Base-by-base conservation (phyloP, 164 flowering plant species). In the Protea cynaroides region DNA sequence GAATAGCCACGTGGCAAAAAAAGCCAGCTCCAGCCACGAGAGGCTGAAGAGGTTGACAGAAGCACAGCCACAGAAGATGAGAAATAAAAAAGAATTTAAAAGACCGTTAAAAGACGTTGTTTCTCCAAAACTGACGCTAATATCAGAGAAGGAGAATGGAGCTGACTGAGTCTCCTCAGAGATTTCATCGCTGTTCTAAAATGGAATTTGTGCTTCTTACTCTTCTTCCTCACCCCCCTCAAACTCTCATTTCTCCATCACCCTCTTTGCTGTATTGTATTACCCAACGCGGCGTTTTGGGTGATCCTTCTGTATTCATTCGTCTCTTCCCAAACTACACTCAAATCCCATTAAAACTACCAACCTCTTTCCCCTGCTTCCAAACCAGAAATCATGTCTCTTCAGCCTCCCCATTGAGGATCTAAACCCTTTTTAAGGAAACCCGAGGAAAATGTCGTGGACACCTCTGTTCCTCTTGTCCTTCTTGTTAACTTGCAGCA, bases 121-220 rank as follows among this genome's bases (percentile, higher is more conserved):
- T 50, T 64, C 59, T 36, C 52, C 70, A 38, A 59, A 21, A 50
- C 50, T 18, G 57, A 25, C 59, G 53, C 19, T 36, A 71, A 76
- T 29, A 64, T 67, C 65, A 69, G 82, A 72, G 82, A 83, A 67
- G 76, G 79, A 69, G 63, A 65, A 54, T 69, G 65, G 43, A 38
- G 49, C 24, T 65, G 75, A 73, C 75, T 29, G 3, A 24, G 75
- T 75, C 70, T 52, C 18, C 7, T 25, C 23, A 46, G 11, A 9
- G 46, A 8, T 40, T 40, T 40, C 4, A 40, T 40, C 10, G 46
- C 52, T 49, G 15, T 15, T 56, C 58, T 56, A 5, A 55, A 14
- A 8, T 56, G 37, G 34, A 29, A 29, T 29, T 29, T 29, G 34
- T 29, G 34, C 5, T 29, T 29, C 5, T 29, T 5, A 29, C 34